These are phyloP conservation scores for Cadophora sp. DNA, from an alignment of 2,329 filamentous ascomycete genomes.

Conservation along the genomic window DNA sequence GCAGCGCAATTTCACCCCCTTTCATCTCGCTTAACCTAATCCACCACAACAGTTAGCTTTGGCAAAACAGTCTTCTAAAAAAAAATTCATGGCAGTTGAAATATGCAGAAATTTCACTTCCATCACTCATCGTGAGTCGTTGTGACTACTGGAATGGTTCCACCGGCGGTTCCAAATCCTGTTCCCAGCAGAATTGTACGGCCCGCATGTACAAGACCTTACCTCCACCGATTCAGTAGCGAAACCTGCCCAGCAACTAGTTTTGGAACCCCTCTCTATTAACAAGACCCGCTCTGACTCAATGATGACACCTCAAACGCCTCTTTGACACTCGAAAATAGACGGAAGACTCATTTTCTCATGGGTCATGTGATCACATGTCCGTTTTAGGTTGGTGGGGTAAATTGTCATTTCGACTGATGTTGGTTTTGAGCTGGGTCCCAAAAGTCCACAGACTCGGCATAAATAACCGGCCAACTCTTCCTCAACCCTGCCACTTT, in stretches of 20 bases:
- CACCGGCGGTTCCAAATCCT: no score
- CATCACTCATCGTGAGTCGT: no score
- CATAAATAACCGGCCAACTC: neutral
- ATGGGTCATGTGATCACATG: neutral
- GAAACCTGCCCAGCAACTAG: neutral
- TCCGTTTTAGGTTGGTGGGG: constrained; percentile 6
- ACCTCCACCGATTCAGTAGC: neutral
- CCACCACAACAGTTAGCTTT: no score
- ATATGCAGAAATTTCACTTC: no score
- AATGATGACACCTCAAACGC: neutral
- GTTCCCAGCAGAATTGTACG: no score
- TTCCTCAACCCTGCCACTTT: neutral
- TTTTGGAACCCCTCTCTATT: no score
- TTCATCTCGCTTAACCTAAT: no score
- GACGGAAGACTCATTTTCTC: neutral
- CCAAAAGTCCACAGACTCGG: neutral
- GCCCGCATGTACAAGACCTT: no score
- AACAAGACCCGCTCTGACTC: neutral
- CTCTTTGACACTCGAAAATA: neutral
- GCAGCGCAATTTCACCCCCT: no score
- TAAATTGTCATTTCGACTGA: constrained; percentile 17
- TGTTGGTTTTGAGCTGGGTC: neutral
- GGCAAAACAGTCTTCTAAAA: no score
- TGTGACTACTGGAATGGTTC: no score
- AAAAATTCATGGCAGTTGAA: no score